Percentiles rank a stretch among this genome's conserved stretches.
Conservation (phyloP, 345 rosid species). For the Populus simonii region DNA sequence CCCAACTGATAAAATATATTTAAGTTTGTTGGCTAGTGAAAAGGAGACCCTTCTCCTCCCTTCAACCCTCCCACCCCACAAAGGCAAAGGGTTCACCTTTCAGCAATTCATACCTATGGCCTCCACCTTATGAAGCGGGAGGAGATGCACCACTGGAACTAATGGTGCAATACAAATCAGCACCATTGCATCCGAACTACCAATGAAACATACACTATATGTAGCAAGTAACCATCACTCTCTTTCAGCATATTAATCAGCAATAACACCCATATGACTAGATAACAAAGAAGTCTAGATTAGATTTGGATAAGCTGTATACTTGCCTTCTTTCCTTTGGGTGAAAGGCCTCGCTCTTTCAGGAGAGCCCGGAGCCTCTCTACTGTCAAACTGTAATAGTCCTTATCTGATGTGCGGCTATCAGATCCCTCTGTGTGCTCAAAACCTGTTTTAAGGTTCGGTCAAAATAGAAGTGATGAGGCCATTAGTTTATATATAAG, state of each 20-base stretch:
- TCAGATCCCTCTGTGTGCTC: constrained; percentile 55
- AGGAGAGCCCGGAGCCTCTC: constrained; percentile 87
- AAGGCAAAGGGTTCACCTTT: not conserved
- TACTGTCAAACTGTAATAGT: constrained; percentile 66
- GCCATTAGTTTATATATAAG: too few relatives aligned
- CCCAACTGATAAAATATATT: not conserved
- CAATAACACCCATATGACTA: not conserved
- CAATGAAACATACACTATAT: not conserved
- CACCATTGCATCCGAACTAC: not conserved
- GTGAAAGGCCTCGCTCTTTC: constrained; percentile 70
- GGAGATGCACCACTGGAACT: not conserved
- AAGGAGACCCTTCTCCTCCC: not conserved
- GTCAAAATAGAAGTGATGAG: not conserved
- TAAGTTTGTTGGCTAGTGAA: not conserved
- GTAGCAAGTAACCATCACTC: not conserved
- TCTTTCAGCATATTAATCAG: not conserved
- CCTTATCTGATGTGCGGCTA: constrained; percentile 55
- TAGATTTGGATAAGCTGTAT: not conserved
- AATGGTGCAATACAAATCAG: not conserved
- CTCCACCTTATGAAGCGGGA: not conserved
- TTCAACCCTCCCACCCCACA: not conserved
- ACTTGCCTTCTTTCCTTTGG: constrained; percentile 81
- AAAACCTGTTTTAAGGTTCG: not conserved
- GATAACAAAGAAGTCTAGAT: not conserved
- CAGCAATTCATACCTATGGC: not conserved